phyloP scores from a whole-genome alignment of 2,329 filamentous ascomycete genomes.

The Bipolaris sorokiniana region DNA sequence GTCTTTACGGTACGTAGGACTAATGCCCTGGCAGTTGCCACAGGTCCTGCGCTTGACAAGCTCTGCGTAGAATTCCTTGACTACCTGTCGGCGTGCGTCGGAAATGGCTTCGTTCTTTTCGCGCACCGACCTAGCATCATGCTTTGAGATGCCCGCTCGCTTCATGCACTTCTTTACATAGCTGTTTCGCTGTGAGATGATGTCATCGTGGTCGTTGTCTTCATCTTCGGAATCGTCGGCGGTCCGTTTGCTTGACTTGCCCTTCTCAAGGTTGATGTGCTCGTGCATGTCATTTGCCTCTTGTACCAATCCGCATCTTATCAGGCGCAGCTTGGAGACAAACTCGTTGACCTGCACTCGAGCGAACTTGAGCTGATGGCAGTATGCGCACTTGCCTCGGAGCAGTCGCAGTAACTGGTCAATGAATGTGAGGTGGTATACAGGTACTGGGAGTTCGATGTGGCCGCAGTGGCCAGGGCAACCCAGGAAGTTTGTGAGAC shows the following conservation, averaged over 20 bases:
- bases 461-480: slow-evolving; percentile 95
- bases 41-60: slow-evolving; percentile 76
- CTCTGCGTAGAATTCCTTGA: slow-evolving; percentile 80
- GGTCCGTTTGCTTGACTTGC: slow-evolving; percentile 41
- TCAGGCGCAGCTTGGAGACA: slow-evolving; percentile 80
- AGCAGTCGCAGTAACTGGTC: slow-evolving; percentile 87
- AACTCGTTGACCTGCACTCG: slow-evolving; percentile 78
- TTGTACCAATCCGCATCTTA: slow-evolving; percentile 81
- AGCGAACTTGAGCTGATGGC: slow-evolving; percentile 82
- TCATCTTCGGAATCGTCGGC: slow-evolving; percentile 67
- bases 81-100: slow-evolving; percentile 74
- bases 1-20: slow-evolving; percentile 84
- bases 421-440: slow-evolving; percentile 97
- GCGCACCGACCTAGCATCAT: slow-evolving; percentile 54
- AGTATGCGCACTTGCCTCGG: slow-evolving; percentile 88
- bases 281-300: slow-evolving; percentile 64
- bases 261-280: slow-evolving; percentile 52
- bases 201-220: slow-evolving; percentile 64
- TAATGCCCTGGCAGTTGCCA: slow-evolving; percentile 61
- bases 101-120: slow-evolving; percentile 84
- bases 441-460: slow-evolving; percentile 89
- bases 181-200: slow-evolving; percentile 63
- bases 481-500: slow-evolving; percentile 72
- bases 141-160: slow-evolving; percentile 57
- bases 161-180: slow-evolving; percentile 78